Base-by-base conservation (phyloP, 2,329 filamentous ascomycete genomes). In the Aspergillus sp. region DNA sequence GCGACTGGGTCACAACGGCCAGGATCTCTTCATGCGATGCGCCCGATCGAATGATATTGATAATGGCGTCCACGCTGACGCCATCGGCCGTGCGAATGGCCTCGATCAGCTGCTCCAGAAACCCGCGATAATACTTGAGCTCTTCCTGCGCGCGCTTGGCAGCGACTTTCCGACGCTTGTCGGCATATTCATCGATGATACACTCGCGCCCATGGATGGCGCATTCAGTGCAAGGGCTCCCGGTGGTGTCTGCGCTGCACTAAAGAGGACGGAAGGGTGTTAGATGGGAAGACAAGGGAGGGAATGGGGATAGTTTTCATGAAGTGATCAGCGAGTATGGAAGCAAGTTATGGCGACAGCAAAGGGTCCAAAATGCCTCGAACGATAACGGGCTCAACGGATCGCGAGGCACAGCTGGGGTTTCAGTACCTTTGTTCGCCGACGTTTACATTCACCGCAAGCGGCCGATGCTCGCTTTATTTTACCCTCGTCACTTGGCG, bases 391-490 rank as follows among this genome's bases (percentile, higher is more conserved):
- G 26, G 30, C 32, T 20, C 19, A 19, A 35, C n/a, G 14, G n/a
- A 8, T 35, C 13, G 14, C 10, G 14, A n/a, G 16, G 20, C 13
- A 40, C 14, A 41, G 16, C 47, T 48, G 33, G 32, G 10, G 45
- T 14, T 52, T 46, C 26, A 30, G 40, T 69, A 73, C 70, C 67
- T 66, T 72, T 44, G 67, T 72, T 40, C 70, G 67, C 48, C 68
- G 63, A 50, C 59, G 64, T 55, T 73, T 67, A 56, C 70, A 73
- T 55, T 72, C 68, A 32, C 57, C 60, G 54, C 70, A 73, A 30
- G 70, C 70, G 14, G 65, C 68, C 7, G 70, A 72, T 11, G 68
- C 70, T 47, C 70, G 60, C 51, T 65, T 70, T 43, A 66, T 64
- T 45, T 65, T 65, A 44, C 51, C 54, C 19, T 72, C 69, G 17